Evolutionary conservation across 352 stramenopile genomes (phyloP).

Genomic region (Pelagophyceae sp.): DNA sequence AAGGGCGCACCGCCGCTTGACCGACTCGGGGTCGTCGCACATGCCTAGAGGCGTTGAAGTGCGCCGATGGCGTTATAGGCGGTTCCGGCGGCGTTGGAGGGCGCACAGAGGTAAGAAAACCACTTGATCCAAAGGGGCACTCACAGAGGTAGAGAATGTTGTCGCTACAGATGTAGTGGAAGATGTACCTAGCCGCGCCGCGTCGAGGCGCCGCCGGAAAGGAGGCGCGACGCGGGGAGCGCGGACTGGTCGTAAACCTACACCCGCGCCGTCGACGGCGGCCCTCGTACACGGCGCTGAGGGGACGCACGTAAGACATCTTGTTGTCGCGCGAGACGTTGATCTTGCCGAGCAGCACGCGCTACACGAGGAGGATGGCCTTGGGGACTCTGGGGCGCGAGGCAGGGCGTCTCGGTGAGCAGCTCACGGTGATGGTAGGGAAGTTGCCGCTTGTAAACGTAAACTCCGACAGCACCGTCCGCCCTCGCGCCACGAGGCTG

Average conservation of each 20-base stretch:
- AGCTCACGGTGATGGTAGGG: conserved; percentile 19
- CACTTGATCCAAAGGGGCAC: too few species aligned
- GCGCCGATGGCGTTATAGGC: too few species aligned
- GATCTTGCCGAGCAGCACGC: conserved; percentile 49
- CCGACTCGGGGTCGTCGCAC: conserved; percentile 74
- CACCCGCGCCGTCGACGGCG: too few species aligned
- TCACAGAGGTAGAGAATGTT: conserved; percentile 89
- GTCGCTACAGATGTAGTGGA: conserved; percentile 87
- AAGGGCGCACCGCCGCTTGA: too few species aligned
- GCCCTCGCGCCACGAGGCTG: conserved; percentile 86
- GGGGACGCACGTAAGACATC: conserved; percentile 77
- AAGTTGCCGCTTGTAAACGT: conserved; percentile 57
- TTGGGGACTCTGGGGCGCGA: not conserved
- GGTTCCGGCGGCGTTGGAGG: too few species aligned
- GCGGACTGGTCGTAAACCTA: conserved; percentile 96
- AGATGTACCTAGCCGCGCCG: conserved; percentile 44
- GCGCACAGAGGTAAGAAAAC: too few species aligned
- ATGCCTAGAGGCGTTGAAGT: conserved; percentile 49
- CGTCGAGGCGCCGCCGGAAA: too few species aligned
- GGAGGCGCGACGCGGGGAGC: too few species aligned
- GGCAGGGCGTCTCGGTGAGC: not conserved
- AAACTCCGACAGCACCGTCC: conserved; percentile 95
- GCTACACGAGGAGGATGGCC: too few species aligned
- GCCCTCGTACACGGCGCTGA: not conserved
- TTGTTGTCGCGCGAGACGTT: conserved; percentile 93